phyloP scores from a whole-genome alignment of 2,329 filamentous ascomycete species.

The Monilinia vaccinii-corymbosi region DNA sequence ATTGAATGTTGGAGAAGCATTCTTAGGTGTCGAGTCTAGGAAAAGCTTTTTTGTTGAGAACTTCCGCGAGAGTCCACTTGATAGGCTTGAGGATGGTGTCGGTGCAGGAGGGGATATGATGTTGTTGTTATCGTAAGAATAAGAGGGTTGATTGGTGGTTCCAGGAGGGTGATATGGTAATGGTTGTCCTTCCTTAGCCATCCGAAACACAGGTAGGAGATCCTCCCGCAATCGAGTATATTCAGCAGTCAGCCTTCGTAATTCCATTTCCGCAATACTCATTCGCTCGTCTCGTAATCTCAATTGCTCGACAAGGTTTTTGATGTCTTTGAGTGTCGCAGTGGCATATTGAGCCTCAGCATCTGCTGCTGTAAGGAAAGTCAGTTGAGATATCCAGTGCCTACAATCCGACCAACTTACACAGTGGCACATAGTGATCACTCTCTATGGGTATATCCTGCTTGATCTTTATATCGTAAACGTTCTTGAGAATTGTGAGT shows the following conservation, averaged over 20 bases:
- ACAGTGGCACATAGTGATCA: constrained; percentile 87
- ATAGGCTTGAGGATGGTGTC: constrained; percentile 43
- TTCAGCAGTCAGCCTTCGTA: constrained; percentile 78
- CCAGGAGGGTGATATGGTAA: constrained; percentile 46
- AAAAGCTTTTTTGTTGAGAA: constrained; percentile 70
- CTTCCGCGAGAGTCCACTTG: constrained; percentile 54
- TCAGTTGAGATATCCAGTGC: neutral
- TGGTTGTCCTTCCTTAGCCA: constrained; percentile 87
- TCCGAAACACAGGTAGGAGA: constrained; percentile 78
- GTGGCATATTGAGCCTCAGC: constrained; percentile 76
- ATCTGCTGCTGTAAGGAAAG: constrained; percentile 62
- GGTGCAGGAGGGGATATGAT: constrained; percentile 49
- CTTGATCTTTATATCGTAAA: constrained; percentile 92
- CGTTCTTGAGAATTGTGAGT: constrained; percentile 86
- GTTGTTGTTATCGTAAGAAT: constrained; percentile 40
- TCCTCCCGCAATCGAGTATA: constrained; percentile 85
- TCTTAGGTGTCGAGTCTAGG: constrained; percentile 65
- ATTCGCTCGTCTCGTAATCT: constrained; percentile 86
- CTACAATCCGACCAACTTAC: constrained; percentile 45
- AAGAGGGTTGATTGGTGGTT: constrained; percentile 28
- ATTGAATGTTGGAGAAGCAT: constrained; percentile 59
- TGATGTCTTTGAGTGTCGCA: constrained; percentile 88
- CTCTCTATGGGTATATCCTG: constrained; percentile 86
- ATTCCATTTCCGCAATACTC: constrained; percentile 69
- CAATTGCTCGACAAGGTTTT: constrained; percentile 81